Evolutionary conservation across 306 rosid species (phyloP).

Genomic region (Cucumis cinereus): DNA sequence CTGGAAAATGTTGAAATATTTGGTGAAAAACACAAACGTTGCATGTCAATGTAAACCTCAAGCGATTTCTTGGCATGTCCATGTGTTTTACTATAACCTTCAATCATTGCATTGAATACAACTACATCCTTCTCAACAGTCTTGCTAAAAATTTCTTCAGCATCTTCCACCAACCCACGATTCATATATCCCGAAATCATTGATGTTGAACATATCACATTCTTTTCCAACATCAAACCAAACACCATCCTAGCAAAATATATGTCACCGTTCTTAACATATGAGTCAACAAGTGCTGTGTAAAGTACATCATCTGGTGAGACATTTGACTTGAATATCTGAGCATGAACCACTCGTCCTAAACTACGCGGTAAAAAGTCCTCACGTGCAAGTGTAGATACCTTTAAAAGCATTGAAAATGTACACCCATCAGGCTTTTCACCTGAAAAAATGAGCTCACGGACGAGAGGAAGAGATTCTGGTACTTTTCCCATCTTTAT

Average conservation of each 20-base stretch:
- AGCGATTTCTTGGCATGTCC: conserved; percentile 51
- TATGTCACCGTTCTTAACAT: conserved; percentile 51
- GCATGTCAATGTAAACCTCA: conserved; percentile 67
- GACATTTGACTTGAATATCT: conserved; percentile 42
- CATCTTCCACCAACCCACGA: conserved; percentile 41
- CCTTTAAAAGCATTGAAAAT: conserved; percentile 66
- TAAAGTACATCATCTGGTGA: conserved; percentile 62
- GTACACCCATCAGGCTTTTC: conserved; percentile 70
- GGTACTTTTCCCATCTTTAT: conserved; percentile 40
- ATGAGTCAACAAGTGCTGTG: conserved; percentile 65
- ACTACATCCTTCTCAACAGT: conserved; percentile 61
- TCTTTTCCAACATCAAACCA: conserved; percentile 53
- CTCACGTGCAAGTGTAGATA: conserved; percentile 33
- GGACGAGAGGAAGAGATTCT: conserved; percentile 40
- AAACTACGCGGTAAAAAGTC: conserved; percentile 19
- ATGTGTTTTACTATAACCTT: conserved; percentile 68
- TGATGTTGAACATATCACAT: conserved; percentile 63
- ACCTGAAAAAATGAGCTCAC: conserved; percentile 37
- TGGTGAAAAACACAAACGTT: conserved; percentile 48
- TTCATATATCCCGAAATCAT: conserved; percentile 88
- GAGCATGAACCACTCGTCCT: conserved; percentile 63
- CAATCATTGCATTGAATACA: conserved; percentile 85
- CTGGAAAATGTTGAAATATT: conserved; percentile 84
- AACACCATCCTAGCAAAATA: conserved; percentile 55
- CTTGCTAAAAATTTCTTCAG: conserved; percentile 50